phyloP scores from a whole-genome alignment of 139 green algal species.

The Auxenochlorella pyrenoidosa region DNA sequence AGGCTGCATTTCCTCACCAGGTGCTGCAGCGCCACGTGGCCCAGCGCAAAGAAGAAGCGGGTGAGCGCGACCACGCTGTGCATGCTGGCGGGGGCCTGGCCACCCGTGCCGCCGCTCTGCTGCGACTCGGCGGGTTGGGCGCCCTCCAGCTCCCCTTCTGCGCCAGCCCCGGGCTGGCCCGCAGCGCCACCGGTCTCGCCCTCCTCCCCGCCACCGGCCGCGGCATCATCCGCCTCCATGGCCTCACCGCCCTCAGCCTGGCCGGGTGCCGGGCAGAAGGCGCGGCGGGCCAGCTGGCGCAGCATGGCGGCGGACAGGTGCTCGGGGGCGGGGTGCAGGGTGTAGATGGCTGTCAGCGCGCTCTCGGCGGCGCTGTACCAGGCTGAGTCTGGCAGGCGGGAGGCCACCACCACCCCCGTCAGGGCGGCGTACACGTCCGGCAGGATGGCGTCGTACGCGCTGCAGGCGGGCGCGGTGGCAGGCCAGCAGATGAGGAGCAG shows the following conservation, averaged over 20 bases:
- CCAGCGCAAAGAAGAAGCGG: slow-evolving; percentile 82
- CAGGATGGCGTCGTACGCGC: slow-evolving; percentile 39
- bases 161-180: neutral
- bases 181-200: neutral
- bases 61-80: slow-evolving; percentile 49
- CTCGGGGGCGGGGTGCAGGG: slow-evolving; percentile 81
- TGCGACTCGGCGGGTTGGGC: neutral
- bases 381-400: slow-evolving; percentile 50
- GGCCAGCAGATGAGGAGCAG: neutral
- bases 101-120: neutral
- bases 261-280: slow-evolving; percentile 10
- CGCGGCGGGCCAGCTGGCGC: slow-evolving; percentile 43
- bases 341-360: slow-evolving; percentile 80
- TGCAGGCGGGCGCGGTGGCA: neutral
- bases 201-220: neutral
- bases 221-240: neutral
- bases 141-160: neutral
- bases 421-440: slow-evolving; percentile 56
- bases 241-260: neutral
- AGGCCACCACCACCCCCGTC: slow-evolving; percentile 45
- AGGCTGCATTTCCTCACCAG: slow-evolving; percentile 60
- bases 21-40: slow-evolving; percentile 83
- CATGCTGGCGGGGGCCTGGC: slow-evolving; percentile 14
- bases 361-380: slow-evolving; percentile 86
- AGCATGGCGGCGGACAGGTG: slow-evolving; percentile 60